Evolutionary conservation across 768 basidiomycete species (phyloP).

Genomic region (Lactarius trivialis): DNA sequence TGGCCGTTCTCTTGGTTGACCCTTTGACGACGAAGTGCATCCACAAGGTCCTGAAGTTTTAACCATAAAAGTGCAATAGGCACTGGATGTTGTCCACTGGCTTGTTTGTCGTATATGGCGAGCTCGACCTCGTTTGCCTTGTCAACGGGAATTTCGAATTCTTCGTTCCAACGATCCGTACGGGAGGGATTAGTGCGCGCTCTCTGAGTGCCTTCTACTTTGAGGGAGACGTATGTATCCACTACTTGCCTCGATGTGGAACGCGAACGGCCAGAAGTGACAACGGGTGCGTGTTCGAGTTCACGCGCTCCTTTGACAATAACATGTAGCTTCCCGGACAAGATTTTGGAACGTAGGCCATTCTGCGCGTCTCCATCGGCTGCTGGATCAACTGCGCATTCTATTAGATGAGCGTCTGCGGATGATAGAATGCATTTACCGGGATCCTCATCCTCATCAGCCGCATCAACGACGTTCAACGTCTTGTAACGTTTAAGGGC

Average conservation of each 20-base stretch:
- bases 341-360: slow-evolving; percentile 85
- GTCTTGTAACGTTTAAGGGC: slow-evolving; percentile 97
- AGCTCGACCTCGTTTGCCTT: slow-evolving; percentile 99
- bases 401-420: not conserved
- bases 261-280: slow-evolving; percentile 51
- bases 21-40: slow-evolving; percentile 88
- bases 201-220: slow-evolving; percentile 91
- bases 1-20: slow-evolving; percentile 81
- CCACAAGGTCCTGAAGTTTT: slow-evolving; percentile 87
- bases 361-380: slow-evolving; percentile 78
- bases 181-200: slow-evolving; percentile 89
- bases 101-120: slow-evolving; percentile 88
- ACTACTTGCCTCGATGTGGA: slow-evolving; percentile 70
- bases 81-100: slow-evolving; percentile 69
- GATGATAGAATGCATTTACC: slow-evolving; percentile 35
- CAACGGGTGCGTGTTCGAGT: slow-evolving; percentile 86
- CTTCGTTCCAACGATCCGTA: slow-evolving; percentile 96
- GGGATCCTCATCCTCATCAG: slow-evolving; percentile 70
- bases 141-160: slow-evolving; percentile 93
- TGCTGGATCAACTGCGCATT: slow-evolving; percentile 21
- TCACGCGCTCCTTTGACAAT: slow-evolving; percentile 88
- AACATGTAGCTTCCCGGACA: slow-evolving; percentile 88
- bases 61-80: slow-evolving; percentile 97
- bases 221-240: slow-evolving; percentile 90
- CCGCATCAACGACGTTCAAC: slow-evolving; percentile 86